Evolutionary conservation across 148 eudicot genomes (phyloP), one percentile per base, ranked within the genome.

Genomic region (Selenicereus undatus): DNA sequence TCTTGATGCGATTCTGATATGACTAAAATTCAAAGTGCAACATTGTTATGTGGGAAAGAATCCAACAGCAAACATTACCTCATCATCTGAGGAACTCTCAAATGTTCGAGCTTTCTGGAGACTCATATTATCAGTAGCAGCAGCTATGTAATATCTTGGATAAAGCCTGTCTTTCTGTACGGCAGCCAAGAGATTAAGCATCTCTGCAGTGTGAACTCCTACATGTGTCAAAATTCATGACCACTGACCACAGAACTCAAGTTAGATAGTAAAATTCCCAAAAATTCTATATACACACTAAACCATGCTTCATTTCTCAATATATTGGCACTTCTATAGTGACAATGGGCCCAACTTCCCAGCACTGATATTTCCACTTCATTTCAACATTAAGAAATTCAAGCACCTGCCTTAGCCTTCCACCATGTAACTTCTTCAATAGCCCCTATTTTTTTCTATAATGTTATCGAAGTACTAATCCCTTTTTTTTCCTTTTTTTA

Each of bases 191-290:
- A 95, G 90, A 88, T 93, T 93, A 76, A 95, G 82, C 97, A 95
- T 95, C 87, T 95, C 98, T 20, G 98, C 97, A 11, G 98, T 95
- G 83, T 95, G 98, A 76, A 97, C 98, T 58, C 98, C 98, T 93
- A 83, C 85, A 88, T 83, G 62, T 66, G 81, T 84, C 29, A 69
- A 56, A 82, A 30, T 73, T 27, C 27, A 20, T 18, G 66, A 72
- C 68, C 70, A 48, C 42, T 18, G 66, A 72, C 68, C 70, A 48
- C 32, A 29, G 3, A 75, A 48, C 51, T 26, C 13, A 24, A 24
- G 10, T 8, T 22, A 24, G 18, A n/a, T 45, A 30, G 22, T 24
- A 13, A 18, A 13, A 14, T 21, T 56, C 18, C 0, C 8, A 29
- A 9, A 29, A 51, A 2, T 32, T 17, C 36, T 21, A 12, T 13